Conservation (phyloP, 139 green algal genomes). For the Klebsormidium nitens region DNA sequence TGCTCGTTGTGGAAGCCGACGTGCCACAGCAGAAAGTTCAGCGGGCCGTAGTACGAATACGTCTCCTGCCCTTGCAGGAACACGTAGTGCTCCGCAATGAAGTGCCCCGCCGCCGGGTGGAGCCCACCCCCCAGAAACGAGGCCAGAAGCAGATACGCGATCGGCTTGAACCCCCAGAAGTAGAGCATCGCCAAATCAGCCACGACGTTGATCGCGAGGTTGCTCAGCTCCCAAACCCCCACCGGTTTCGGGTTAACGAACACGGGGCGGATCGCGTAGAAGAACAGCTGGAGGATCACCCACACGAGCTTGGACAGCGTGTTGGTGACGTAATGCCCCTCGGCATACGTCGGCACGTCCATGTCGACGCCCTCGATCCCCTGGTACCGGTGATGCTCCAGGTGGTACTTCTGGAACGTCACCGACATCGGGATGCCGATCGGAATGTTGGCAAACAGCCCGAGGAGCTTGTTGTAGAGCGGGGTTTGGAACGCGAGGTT, state of each 20-base stretch:
- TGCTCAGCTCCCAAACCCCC: constrained; percentile 45
- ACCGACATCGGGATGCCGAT: constrained; percentile 56
- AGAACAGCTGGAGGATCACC: constrained; percentile 48
- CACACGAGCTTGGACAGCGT: constrained; percentile 22
- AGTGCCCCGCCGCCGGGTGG: constrained; percentile 67
- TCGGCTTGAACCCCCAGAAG: constrained; percentile 22
- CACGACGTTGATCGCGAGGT: constrained; percentile 43
- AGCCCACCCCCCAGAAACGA: constrained; percentile 52
- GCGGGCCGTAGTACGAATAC: constrained; percentile 69
- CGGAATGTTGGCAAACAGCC: constrained; percentile 53
- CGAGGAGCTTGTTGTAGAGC: constrained; percentile 51
- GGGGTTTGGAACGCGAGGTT: constrained; percentile 50
- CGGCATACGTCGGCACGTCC: constrained; percentile 26
- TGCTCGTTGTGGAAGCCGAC: constrained; percentile 78
- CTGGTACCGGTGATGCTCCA: constrained; percentile 63
- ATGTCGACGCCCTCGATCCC: constrained; percentile 42
- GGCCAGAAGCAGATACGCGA: constrained; percentile 56
- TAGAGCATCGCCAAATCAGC: constrained; percentile 49
- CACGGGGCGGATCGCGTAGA: constrained; percentile 61
- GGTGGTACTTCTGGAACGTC: constrained; percentile 68
- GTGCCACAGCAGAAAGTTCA: constrained; percentile 68
- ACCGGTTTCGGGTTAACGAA: constrained; percentile 54
- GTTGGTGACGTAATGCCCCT: constrained; percentile 31
- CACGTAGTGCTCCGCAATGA: constrained; percentile 72
- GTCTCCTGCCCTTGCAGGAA: constrained; percentile 66